phyloP scores from a whole-genome alignment of 1,284 basidiomycete species.

The Cystobasidium slooffiae region DNA sequence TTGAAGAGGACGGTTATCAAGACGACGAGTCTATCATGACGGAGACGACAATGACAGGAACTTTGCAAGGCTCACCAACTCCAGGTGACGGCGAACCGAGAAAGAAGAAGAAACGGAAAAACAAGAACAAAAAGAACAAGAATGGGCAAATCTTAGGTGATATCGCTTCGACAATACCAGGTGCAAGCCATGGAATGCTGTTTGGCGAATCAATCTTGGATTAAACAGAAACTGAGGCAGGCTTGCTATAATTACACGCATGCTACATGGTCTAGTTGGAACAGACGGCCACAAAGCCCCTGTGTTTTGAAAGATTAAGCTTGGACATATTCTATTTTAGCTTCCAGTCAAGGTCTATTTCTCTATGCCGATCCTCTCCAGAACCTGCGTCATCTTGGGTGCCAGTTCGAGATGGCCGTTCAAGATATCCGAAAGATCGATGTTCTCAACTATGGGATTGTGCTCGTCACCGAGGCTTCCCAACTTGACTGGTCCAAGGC shows the following conservation, averaged over 20 bases:
- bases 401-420: constrained; percentile 42
- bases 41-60: constrained; percentile 17
- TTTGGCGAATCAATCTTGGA: constrained; percentile 41
- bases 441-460: constrained; percentile 33
- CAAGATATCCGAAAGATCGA: constrained; percentile 44
- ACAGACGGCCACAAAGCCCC: neutral
- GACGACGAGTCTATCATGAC: constrained; percentile 19
- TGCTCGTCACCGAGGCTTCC: constrained; percentile 31
- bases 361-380: constrained; percentile 30
- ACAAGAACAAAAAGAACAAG: constrained; percentile 39
- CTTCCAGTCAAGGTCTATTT: constrained; percentile 3
- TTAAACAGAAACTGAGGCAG: neutral
- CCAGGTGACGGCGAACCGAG: constrained; percentile 3
- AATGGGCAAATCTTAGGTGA: neutral
- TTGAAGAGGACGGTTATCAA: neutral
- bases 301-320: neutral
- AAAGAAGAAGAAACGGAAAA: constrained; percentile 32
- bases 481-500: constrained; percentile 57
- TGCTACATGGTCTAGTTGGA: constrained; percentile 3
- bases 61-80: neutral
- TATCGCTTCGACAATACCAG: neutral
- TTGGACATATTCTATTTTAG: neutral
- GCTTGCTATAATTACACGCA: neutral
- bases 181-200: constrained; percentile 4
- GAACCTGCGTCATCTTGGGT: constrained; percentile 38